Conservation (phyloP, 2,329 filamentous ascomycete genomes). For the Xylariales sp. region DNA sequence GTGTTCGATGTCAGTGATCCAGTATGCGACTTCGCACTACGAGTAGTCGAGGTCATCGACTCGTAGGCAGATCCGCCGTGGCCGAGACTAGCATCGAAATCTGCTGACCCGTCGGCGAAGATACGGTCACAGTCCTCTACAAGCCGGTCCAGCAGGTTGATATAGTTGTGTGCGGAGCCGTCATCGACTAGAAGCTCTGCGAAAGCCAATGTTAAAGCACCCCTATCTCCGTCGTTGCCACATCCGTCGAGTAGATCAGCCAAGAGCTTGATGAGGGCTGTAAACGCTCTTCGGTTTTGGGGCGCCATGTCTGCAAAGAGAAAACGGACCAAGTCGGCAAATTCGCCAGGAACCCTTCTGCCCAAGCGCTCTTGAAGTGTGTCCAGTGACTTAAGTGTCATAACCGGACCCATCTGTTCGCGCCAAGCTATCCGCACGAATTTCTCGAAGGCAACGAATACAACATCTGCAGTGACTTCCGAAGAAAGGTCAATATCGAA, state of each 20-base stretch:
- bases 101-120: conserved; percentile 58
- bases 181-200: conserved; percentile 79
- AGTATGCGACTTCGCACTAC: conserved; percentile 56
- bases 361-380: conserved; percentile 66
- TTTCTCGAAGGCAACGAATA: conserved; percentile 91
- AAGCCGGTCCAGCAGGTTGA: conserved; percentile 81
- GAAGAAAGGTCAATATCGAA: conserved; percentile 70
- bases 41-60: conserved; percentile 54
- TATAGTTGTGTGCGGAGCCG: conserved; percentile 73
- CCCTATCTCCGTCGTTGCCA: conserved; percentile 84
- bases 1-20: conserved; percentile 81
- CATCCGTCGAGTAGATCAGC: conserved; percentile 86
- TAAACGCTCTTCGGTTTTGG: conserved; percentile 72
- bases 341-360: conserved; percentile 67
- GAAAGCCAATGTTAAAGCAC: conserved; percentile 82
- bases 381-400: conserved; percentile 66
- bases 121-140: conserved; percentile 86
- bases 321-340: conserved; percentile 63
- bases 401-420: conserved; percentile 80
- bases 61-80: conserved; percentile 48
- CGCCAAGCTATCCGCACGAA: conserved; percentile 86
- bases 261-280: conserved; percentile 76
- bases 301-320: conserved; percentile 63
- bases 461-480: conserved; percentile 73
- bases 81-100: conserved; percentile 32